Base-by-base conservation (phyloP, 176 grass and related monocot genomes). In the Areca catechu region DNA sequence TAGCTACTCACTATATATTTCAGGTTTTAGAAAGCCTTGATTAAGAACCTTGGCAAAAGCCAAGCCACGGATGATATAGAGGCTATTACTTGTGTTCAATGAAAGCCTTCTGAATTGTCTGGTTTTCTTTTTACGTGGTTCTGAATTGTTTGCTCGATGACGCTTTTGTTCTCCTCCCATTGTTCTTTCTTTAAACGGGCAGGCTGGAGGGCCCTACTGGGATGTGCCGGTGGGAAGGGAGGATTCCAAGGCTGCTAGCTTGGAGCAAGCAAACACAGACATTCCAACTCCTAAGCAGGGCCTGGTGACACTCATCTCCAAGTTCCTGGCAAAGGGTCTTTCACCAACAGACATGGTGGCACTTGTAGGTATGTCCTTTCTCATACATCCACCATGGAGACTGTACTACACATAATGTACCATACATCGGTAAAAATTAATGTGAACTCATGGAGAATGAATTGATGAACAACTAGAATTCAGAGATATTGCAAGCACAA, bases 121-220 rank as follows among this genome's bases (percentile, higher is more conserved):
- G 34, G 10, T 43, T 43, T 43, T 43, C 34, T 12, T 43, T 10
- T 43, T 43, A 43, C 14, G 34, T 43, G 34, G 34, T 43, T 43
- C 34, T 43, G 34, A 43, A 12, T 43, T 43, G 34, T 14, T 14
- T 43, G 34, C 34, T 12, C 14, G 34, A 43, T 14, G 34, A 3
- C 7, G 2, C 34, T 43, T 12, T 23, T n/a, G 24, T 43, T 17
- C 17, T 37, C 0, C 12, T 4, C 27, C 17, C 7, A 29, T 28
- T 60, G 22, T 16, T 60, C 23, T 7, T 57, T 63, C 9, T 15
- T 71, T 7, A 14, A 43, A 43, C 34, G 34, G 10, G 58, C 76
- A 98, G 93, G 78, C 85, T 4, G 93, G 87, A 67, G 93, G 93
- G 7, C 93, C 93, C 17, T 98, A 98, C 48, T 98, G 93, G 93